phyloP scores from a whole-genome alignment of 345 rosid genomes.

The Citrus trifoliata region DNA sequence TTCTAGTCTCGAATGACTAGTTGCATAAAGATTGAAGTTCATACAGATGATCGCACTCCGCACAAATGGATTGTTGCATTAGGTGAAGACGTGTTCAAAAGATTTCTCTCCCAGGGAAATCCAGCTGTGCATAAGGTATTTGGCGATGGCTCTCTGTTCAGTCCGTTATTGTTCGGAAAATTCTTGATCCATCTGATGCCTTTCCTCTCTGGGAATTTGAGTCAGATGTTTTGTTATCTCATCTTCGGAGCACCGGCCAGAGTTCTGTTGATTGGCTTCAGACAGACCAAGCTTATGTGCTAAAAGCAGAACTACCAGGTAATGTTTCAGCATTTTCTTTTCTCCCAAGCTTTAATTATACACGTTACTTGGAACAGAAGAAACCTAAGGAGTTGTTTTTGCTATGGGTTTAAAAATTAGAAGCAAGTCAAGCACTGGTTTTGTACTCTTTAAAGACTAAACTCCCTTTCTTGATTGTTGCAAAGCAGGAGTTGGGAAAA shows the following conservation, averaged over 20 bases:
- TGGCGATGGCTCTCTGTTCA: conserved; percentile 79
- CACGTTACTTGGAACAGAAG: too few relatives aligned
- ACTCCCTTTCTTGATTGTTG: conserved; percentile 10
- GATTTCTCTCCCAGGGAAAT: conserved; percentile 42
- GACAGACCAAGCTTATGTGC: conserved; percentile 67
- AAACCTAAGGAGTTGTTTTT: background rate
- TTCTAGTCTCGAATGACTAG: conserved; percentile 29
- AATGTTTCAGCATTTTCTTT: background rate
- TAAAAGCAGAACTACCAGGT: conserved; percentile 79
- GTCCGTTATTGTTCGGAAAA: conserved; percentile 80
- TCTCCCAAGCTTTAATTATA: background rate
- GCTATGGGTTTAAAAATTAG: background rate
- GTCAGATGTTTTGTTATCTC: conserved; percentile 48
- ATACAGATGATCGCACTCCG: conserved; percentile 54
- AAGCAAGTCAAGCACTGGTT: background rate
- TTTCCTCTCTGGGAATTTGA: conserved; percentile 92
- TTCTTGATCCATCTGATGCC: conserved; percentile 91
- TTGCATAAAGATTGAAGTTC: conserved; percentile 50
- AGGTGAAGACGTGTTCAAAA: conserved; percentile 51
- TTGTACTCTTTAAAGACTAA: background rate
- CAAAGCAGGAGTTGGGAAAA: conserved; percentile 45
- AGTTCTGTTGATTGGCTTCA: conserved; percentile 71
- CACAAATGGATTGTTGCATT: conserved; percentile 73
- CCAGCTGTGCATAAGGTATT: conserved; percentile 51
- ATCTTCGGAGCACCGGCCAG: conserved; percentile 59